Evolutionary conservation across 768 basidiomycete species (phyloP).

Genomic region (Sarcomyxa edulis): DNA sequence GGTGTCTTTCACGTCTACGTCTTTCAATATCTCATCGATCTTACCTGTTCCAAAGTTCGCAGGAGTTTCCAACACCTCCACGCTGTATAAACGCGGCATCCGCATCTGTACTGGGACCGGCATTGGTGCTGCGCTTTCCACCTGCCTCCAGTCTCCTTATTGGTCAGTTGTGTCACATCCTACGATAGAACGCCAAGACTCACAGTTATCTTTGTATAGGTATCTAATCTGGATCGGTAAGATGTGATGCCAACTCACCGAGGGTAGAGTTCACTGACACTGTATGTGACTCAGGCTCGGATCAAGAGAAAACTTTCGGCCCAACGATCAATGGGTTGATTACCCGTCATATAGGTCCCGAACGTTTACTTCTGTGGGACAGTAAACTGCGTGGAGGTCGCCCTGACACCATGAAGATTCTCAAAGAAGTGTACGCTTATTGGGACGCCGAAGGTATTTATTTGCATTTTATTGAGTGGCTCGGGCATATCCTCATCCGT

Average conservation of each 20-base stretch:
- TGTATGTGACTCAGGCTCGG: constrained; percentile 48
- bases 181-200: constrained; percentile 2
- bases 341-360: constrained; percentile 63
- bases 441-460: constrained; percentile 67
- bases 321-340: constrained; percentile 70
- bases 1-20: constrained; percentile 40
- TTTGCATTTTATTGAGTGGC: neutral
- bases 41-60: constrained; percentile 45
- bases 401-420: constrained; percentile 72
- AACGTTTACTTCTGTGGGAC: constrained; percentile 69
- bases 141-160: constrained; percentile 51
- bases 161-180: constrained; percentile 10
- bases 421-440: constrained; percentile 60
- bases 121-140: constrained; percentile 74
- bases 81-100: constrained; percentile 74
- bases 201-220: constrained; percentile 32
- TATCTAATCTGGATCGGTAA: constrained; percentile 76
- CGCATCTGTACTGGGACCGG: constrained; percentile 82
- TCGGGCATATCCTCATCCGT: constrained; percentile 5
- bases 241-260: constrained; percentile 13
- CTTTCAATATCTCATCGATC: neutral
- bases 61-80: constrained; percentile 76
- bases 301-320: constrained; percentile 76
- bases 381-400: constrained; percentile 33
- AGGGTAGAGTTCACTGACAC: constrained; percentile 10